A percentile compares a stretch with the other conserved stretches of the same genome.
Conservation (phyloP, 805 yeast species). For the Cyberlindnera samutprakarnensis region DNA sequence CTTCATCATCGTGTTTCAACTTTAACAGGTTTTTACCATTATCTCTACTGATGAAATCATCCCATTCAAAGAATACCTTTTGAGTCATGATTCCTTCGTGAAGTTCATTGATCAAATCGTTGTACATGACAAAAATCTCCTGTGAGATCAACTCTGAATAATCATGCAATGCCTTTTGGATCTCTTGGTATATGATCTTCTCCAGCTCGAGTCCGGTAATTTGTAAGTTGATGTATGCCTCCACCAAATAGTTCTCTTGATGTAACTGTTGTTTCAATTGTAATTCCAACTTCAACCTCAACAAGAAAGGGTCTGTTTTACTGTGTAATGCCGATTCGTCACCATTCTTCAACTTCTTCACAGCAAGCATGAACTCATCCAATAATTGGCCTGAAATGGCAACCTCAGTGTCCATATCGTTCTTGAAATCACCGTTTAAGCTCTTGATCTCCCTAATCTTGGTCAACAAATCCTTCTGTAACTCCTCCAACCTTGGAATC, state of each 20-base stretch:
- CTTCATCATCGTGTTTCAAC: conserved; percentile 33
- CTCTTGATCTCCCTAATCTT: conserved; percentile 84
- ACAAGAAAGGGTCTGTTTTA: conserved; percentile 72
- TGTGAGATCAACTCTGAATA: conserved; percentile 66
- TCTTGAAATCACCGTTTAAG: conserved; percentile 76
- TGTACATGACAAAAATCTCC: conserved; percentile 65
- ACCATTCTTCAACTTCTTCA: conserved; percentile 44
- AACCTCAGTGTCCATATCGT: conserved; percentile 62
- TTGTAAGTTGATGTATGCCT: conserved; percentile 82
- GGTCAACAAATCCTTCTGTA: conserved; percentile 64
- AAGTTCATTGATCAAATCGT: conserved; percentile 55
- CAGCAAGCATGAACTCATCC: conserved; percentile 44
- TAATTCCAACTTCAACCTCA: conserved; percentile 61
- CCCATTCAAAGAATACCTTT: conserved; percentile 83
- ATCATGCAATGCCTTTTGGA: conserved; percentile 70
- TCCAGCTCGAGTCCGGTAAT: conserved; percentile 82
- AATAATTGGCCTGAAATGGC: conserved; percentile 55
- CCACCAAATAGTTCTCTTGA: conserved; percentile 82
- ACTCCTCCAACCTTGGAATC: conserved; percentile 60
- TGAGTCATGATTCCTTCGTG: conserved; percentile 63
- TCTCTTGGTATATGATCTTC: conserved; percentile 74
- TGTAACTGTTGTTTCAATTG: conserved; percentile 69
- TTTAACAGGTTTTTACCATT: conserved; percentile 42
- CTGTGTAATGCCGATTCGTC: conserved; percentile 35
- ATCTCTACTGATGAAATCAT: conserved; percentile 66